Conservation (phyloP, 2,329 filamentous ascomycete species). For the Arthrinium phaeospermum region DNA sequence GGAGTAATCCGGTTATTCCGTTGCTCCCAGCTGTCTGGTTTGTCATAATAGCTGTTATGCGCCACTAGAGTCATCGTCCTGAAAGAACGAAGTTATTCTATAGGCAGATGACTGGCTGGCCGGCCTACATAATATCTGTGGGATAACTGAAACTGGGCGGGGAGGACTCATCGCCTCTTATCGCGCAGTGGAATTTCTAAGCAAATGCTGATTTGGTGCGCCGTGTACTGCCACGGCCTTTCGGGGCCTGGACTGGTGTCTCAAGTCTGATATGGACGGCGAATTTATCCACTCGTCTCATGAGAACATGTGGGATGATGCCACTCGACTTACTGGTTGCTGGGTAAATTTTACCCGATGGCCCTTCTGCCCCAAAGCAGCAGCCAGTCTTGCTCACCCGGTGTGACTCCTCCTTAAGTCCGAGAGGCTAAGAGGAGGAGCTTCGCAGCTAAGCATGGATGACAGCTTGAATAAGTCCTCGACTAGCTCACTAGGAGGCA, state of each 20-base stretch:
- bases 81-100: neutral
- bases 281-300: conserved; percentile 2
- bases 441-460: conserved; percentile 11
- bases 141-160: neutral
- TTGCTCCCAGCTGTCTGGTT: neutral
- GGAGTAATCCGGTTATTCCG: neutral
- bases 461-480: conserved; percentile 14
- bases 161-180: neutral
- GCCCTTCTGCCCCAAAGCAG: neutral
- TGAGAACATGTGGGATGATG: conserved; percentile 13
- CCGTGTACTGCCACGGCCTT: neutral
- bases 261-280: neutral
- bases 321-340: conserved; percentile 5
- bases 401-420: conserved; percentile 1
- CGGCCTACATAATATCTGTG: conserved; percentile 6
- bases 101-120: neutral
- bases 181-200: conserved; percentile 5
- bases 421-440: neutral
- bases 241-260: conserved; percentile 12
- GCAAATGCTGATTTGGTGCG: conserved; percentile 13
- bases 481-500: neutral
- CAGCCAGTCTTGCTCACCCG: conserved; percentile 1
- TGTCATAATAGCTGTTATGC: neutral
- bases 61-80: conserved; percentile 1
- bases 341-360: neutral